Evolutionary conservation across 2,329 filamentous ascomycete genomes (phyloP).

Genomic region (Podosphaera xanthii): DNA sequence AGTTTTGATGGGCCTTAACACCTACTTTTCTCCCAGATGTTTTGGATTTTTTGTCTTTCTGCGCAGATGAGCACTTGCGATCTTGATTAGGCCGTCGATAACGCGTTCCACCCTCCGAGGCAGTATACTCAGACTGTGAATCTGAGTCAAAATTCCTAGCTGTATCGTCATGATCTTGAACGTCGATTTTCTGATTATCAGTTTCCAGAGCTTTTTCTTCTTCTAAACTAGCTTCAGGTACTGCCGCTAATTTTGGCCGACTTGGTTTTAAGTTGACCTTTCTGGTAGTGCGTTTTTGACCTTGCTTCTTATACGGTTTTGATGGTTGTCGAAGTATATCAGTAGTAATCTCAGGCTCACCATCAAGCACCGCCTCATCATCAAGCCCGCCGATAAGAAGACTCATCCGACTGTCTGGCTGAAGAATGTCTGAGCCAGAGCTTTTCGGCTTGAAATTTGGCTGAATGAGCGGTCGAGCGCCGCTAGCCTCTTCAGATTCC

Average conservation of each 20-base stretch:
- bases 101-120: conserved; percentile 16
- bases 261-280: conserved; percentile 39
- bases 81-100: conserved; percentile 14
- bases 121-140: conserved; percentile 15
- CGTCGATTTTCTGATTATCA: neutral
- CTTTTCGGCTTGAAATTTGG: conserved; percentile 6
- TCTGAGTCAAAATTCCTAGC: conserved; percentile 16
- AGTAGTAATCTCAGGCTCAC: conserved; percentile 22
- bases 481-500: conserved; percentile 25
- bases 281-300: conserved; percentile 56
- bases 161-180: conserved; percentile 3
- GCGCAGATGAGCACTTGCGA: conserved; percentile 6
- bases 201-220: conserved; percentile 8
- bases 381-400: conserved; percentile 36
- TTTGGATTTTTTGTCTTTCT: conserved; percentile 22
- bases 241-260: conserved; percentile 22
- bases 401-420: conserved; percentile 22
- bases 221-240: conserved; percentile 18
- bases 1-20: conserved; percentile 41
- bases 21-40: conserved; percentile 36
- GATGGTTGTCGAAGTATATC: conserved; percentile 35
- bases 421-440: conserved; percentile 13
- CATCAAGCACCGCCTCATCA: conserved; percentile 35
- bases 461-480: conserved; percentile 3
- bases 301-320: conserved; percentile 59